Conservation (phyloP, 1,284 basidiomycete species). For the Amylostereum areolatum region DNA sequence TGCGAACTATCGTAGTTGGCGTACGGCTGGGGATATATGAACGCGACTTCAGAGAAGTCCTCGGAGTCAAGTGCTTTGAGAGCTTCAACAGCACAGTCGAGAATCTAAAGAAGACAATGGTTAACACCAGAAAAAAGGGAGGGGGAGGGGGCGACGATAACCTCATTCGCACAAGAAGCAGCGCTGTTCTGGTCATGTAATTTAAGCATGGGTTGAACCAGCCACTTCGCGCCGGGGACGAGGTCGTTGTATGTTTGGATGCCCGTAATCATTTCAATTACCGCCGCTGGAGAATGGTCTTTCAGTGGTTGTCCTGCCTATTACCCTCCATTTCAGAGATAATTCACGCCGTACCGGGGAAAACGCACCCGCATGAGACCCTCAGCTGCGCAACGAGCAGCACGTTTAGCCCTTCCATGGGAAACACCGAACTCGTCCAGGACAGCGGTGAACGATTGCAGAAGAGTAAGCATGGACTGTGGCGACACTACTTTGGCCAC, state of each 20-base stretch:
- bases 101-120: conserved; percentile 35
- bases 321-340: conserved; percentile 5
- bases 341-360: background rate
- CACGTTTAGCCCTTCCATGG: conserved; percentile 78
- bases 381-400: conserved; percentile 83
- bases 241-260: conserved; percentile 64
- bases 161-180: conserved; percentile 55
- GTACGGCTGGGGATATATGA: conserved; percentile 67
- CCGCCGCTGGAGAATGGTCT: conserved; percentile 40
- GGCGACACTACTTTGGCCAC: conserved; percentile 69
- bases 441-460: conserved; percentile 79
- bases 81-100: conserved; percentile 55
- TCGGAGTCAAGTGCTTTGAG: conserved; percentile 48
- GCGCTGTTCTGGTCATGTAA: conserved; percentile 38
- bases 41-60: conserved; percentile 50
- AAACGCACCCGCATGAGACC: conserved; percentile 72
- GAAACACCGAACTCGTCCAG: conserved; percentile 89
- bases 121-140: background rate
- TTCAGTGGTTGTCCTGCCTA: conserved; percentile 60
- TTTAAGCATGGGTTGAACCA: conserved; percentile 53
- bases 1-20: conserved; percentile 32
- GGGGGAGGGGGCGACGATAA: conserved; percentile 19
- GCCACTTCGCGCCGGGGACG: conserved; percentile 46
- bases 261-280: conserved; percentile 57
- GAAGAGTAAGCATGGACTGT: conserved; percentile 70